Evolutionary conservation across 1,284 basidiomycete genomes (phyloP).

Genomic region (Omphalotus olearius): DNA sequence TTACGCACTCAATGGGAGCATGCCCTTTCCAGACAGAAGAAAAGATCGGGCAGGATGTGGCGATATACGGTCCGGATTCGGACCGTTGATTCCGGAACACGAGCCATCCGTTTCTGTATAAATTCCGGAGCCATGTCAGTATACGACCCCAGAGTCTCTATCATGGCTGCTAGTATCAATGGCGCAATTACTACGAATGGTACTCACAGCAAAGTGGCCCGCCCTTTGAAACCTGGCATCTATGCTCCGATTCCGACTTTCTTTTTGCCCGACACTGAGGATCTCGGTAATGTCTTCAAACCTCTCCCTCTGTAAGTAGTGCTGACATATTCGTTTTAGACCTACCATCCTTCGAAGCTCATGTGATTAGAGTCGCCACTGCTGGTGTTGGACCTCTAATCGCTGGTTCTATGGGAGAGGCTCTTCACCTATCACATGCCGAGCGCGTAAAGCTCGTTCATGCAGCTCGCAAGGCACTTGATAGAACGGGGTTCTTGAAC

Average conservation of each 20-base stretch:
- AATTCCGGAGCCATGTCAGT: background rate
- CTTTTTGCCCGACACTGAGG: conserved; percentile 72
- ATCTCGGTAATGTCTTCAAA: conserved; percentile 55
- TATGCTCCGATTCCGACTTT: conserved; percentile 87
- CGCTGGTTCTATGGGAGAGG: conserved; percentile 83
- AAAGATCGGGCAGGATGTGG: too few relatives aligned
- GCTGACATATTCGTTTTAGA: conserved; percentile 41
- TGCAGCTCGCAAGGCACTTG: conserved; percentile 69
- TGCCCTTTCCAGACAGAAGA: too few relatives aligned
- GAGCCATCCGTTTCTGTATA: background rate
- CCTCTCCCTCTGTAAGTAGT: conserved; percentile 5
- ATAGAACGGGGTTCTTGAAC: conserved; percentile 53
- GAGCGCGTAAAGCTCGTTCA: conserved; percentile 73
- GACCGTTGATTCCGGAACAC: background rate
- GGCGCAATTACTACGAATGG: conserved; percentile 16
- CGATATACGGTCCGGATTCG: too few relatives aligned
- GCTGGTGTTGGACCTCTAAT: conserved; percentile 77
- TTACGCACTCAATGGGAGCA: too few relatives aligned
- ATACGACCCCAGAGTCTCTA: background rate
- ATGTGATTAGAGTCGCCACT: conserved; percentile 65
- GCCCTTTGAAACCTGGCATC: conserved; percentile 72
- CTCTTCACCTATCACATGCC: conserved; percentile 70
- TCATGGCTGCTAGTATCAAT: conserved; percentile 37
- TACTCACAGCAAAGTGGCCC: conserved; percentile 20
- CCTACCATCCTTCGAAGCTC: conserved; percentile 66